phyloP scores from a whole-genome alignment of 2,329 filamentous ascomycete genomes.

The Bimuria novae-zelandiae region DNA sequence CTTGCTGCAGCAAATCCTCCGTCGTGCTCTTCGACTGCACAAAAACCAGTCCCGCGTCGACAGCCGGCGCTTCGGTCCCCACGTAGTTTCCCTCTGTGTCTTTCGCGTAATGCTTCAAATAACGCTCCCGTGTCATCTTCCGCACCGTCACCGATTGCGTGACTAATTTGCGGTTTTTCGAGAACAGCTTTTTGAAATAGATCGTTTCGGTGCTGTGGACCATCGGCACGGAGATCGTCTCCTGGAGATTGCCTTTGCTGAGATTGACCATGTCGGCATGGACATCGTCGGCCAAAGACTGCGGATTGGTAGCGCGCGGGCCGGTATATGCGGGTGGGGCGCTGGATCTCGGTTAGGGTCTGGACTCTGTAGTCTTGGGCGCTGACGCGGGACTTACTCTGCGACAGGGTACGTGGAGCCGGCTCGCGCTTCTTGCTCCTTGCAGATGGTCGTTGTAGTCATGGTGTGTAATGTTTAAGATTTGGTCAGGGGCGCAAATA shows the following conservation, averaged over 20 bases:
- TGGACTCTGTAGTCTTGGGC: neutral
- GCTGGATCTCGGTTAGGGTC: constrained; percentile 1
- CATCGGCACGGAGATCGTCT: constrained; percentile 28
- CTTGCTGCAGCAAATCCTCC: constrained; percentile 34
- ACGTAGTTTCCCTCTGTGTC: constrained; percentile 34
- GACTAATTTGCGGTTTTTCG: constrained; percentile 16
- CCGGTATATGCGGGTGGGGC: constrained; percentile 11
- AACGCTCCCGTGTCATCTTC: constrained; percentile 33
- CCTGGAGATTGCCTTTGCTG: constrained; percentile 19
- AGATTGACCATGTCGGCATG: constrained; percentile 16
- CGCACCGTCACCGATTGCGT: constrained; percentile 29
- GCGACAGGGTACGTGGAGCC: neutral
- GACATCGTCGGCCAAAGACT: constrained; percentile 19
- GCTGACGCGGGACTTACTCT: constrained; percentile 42
- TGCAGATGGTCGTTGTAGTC: neutral
- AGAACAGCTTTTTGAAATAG: constrained; percentile 19
- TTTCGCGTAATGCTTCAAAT: constrained; percentile 37
- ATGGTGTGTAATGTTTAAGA: neutral
- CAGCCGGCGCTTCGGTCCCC: constrained; percentile 25
- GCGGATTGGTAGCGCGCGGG: constrained; percentile 39
- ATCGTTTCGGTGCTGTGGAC: constrained; percentile 22
- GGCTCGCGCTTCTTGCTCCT: neutral
- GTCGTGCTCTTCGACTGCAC: constrained; percentile 33
- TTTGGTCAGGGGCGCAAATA: neutral
- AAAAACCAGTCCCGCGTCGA: constrained; percentile 32